Conservation (phyloP, 139 green algal genomes). For the Chlorella sp. region DNA sequence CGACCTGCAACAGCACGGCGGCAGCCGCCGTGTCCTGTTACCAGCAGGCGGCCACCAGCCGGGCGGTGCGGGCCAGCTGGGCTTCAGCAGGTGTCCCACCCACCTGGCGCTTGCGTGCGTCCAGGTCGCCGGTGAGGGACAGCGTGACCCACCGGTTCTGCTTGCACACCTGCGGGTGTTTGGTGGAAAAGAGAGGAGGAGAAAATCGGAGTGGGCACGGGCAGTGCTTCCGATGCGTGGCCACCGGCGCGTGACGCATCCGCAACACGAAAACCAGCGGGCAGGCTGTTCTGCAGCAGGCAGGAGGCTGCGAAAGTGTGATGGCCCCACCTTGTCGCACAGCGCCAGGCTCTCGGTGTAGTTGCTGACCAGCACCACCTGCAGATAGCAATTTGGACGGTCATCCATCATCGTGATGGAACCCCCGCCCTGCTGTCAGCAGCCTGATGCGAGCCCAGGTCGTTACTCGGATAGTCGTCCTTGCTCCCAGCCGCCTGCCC, state of each 20-base stretch:
- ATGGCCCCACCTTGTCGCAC: slow-evolving; percentile 48
- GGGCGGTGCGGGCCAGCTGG: too few relatives aligned
- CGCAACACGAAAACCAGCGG: background rate
- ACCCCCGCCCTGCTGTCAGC: too few relatives aligned
- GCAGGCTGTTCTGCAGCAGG: background rate
- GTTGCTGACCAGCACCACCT: slow-evolving; percentile 94
- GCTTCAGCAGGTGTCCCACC: background rate
- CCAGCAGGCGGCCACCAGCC: too few relatives aligned
- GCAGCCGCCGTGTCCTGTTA: too few relatives aligned
- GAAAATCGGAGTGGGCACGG: background rate
- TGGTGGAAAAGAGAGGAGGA: background rate
- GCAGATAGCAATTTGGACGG: too few relatives aligned
- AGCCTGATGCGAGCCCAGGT: too few relatives aligned
- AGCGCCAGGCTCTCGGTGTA: slow-evolving; percentile 90
- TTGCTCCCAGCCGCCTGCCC: slow-evolving; percentile 51
- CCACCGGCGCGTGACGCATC: background rate
- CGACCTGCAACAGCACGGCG: too few relatives aligned
- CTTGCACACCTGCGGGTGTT: slow-evolving; percentile 72
- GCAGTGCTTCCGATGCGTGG: too few relatives aligned
- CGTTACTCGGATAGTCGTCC: too few relatives aligned
- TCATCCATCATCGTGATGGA: too few relatives aligned
- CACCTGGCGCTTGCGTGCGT: slow-evolving; percentile 86
- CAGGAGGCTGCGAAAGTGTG: background rate
- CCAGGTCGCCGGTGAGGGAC: slow-evolving; percentile 87
- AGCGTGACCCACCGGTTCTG: slow-evolving; percentile 84